These are phyloP conservation scores for Trichoderma citrinoviride DNA, from an alignment of 2,329 filamentous ascomycete species.

Conservation along the genomic window DNA sequence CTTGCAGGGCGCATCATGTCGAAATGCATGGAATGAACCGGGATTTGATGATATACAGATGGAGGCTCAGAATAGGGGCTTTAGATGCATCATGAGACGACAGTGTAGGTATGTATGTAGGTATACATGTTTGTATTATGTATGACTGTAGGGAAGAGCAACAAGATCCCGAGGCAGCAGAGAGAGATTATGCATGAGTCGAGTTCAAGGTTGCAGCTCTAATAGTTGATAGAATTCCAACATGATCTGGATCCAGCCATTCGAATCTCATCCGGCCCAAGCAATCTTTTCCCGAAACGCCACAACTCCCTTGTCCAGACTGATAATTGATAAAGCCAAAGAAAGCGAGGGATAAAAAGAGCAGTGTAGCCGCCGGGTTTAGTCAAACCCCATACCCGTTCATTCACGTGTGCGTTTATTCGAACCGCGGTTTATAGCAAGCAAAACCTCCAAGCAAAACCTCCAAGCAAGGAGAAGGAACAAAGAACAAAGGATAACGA, in stretches of 20 bases:
- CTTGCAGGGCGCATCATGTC: background rate
- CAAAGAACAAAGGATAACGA: background rate
- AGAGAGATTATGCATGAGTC: background rate
- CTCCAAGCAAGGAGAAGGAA: background rate
- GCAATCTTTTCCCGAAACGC: conserved; percentile 1
- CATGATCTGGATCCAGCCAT: conserved; percentile 1
- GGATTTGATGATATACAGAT: background rate
- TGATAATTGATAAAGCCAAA: too few species aligned
- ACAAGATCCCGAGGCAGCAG: background rate
- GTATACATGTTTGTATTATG: background rate
- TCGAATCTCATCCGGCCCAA: conserved; percentile 15
- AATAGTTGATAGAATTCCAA: background rate
- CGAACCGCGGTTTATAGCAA: background rate
- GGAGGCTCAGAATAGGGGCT: too few species aligned
- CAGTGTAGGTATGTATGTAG: background rate
- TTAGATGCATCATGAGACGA: too few species aligned
- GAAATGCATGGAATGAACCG: background rate
- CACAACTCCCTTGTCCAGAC: background rate
- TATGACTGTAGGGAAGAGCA: background rate
- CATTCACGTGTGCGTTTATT: background rate
- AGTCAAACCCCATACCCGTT: background rate
- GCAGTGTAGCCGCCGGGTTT: background rate
- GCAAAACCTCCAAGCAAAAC: background rate
- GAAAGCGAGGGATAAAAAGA: too few species aligned
- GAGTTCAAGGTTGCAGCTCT: background rate